phyloP scores from a whole-genome alignment of 2,329 filamentous ascomycete species.

The Coleophoma cylindrospora region DNA sequence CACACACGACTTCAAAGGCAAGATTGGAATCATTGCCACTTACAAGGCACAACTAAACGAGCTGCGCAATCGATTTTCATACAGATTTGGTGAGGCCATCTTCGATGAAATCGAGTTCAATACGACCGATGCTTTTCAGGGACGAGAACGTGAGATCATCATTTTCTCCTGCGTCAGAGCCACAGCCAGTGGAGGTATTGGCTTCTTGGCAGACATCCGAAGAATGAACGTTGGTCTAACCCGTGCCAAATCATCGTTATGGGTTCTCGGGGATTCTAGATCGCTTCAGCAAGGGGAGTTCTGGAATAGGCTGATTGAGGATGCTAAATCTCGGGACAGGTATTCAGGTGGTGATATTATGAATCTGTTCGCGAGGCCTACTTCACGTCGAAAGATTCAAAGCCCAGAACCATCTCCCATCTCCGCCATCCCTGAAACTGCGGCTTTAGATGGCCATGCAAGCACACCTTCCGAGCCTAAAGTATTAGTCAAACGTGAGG shows the following conservation, averaged over 20 bases:
- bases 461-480: no score
- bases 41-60: conserved; percentile 91
- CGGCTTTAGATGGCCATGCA: no score
- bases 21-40: conserved; percentile 95
- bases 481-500: no score
- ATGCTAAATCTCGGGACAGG: conserved; percentile 67
- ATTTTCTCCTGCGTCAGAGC: conserved; percentile 98
- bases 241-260: conserved; percentile 91
- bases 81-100: conserved; percentile 69
- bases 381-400: conserved; percentile 13
- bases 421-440: neutral
- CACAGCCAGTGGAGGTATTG: conserved; percentile 86
- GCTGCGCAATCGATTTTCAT: conserved; percentile 69
- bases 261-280: conserved; percentile 90
- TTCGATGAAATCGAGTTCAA: conserved; percentile 89
- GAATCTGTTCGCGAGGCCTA: conserved; percentile 46
- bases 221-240: conserved; percentile 99
- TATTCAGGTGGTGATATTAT: conserved; percentile 69
- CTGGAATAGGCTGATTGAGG: conserved; percentile 81
- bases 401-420: neutral
- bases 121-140: conserved; percentile 96
- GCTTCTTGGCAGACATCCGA: conserved; percentile 96
- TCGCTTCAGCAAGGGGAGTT: conserved; percentile 84
- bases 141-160: conserved; percentile 93
- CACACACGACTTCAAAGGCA: conserved; percentile 66